Conservation (phyloP, 2,329 filamentous ascomycete genomes). For the Intubia oerlemansii region DNA sequence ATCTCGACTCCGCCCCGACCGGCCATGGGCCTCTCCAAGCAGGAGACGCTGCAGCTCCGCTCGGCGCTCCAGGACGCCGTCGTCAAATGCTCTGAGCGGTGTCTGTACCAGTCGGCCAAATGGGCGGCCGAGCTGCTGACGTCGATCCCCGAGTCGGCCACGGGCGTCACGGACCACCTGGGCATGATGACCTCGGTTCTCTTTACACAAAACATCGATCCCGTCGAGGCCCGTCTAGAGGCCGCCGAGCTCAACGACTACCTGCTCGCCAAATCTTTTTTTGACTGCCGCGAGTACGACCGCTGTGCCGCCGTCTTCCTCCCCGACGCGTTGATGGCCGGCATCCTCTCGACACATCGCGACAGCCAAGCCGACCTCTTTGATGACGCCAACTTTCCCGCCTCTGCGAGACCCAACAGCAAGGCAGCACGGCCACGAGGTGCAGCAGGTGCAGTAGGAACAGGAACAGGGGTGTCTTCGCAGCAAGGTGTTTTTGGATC, state of each 20-base stretch:
- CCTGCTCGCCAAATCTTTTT: conserved; percentile 78
- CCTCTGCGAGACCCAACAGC: too few species aligned
- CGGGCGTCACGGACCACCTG: conserved; percentile 22
- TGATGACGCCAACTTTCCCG: too few species aligned
- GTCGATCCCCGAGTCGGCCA: conserved; percentile 42
- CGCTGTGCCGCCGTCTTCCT: conserved; percentile 80
- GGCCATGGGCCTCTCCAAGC: conserved; percentile 35
- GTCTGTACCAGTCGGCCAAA: conserved; percentile 90
- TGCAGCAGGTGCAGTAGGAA: too few species aligned
- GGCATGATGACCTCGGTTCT: conserved; percentile 15
- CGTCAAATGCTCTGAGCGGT: conserved; percentile 80
- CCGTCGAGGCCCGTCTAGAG: conserved; percentile 55
- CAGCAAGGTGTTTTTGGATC: too few species aligned
- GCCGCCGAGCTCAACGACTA: conserved; percentile 63
- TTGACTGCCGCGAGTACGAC: conserved; percentile 89
- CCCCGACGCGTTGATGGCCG: conserved; percentile 55
- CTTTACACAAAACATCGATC: conserved; percentile 38
- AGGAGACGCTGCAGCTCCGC: conserved; percentile 42
- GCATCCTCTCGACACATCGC: conserved; percentile 31
- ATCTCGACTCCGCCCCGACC: too few species aligned
- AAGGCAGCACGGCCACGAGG: too few species aligned
- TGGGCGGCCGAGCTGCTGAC: conserved; percentile 92
- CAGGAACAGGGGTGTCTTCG: too few species aligned
- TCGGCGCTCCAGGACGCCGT: conserved; percentile 65
- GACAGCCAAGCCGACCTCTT: conserved; percentile 11